These are phyloP conservation scores for Aspergillus sp. DNA, from an alignment of 2,329 filamentous ascomycete genomes.

Conservation along the genomic window DNA sequence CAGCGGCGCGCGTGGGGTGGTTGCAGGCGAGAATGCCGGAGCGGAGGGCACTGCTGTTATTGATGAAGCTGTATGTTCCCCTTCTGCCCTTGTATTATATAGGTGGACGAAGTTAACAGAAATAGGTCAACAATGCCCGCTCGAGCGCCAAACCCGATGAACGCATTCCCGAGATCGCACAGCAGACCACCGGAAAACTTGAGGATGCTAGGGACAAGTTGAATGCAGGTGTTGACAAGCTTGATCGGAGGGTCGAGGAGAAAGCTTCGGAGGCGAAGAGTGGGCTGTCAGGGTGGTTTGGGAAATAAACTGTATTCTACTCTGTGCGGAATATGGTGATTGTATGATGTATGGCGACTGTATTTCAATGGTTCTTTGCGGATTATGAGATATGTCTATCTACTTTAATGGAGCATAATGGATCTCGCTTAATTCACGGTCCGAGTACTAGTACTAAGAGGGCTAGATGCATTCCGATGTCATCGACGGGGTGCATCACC, in stretches of 20 bases:
- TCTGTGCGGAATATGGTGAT: not conserved
- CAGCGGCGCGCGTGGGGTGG: conserved; percentile 56
- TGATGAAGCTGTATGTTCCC: conserved; percentile 59
- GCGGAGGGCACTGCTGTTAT: conserved; percentile 58
- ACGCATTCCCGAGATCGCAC: conserved; percentile 53
- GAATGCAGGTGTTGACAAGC: conserved; percentile 59
- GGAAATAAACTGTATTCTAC: conserved; percentile 33
- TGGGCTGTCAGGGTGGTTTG: conserved; percentile 79
- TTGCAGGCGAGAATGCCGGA: conserved; percentile 57
- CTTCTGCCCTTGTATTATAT: not conserved
- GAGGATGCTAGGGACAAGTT: conserved; percentile 38
- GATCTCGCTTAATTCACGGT: not conserved
- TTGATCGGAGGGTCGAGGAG: conserved; percentile 75
- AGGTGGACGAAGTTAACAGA: not conserved
- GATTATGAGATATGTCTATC: not conserved
- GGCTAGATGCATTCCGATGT: not conserved
- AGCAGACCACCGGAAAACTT: conserved; percentile 53
- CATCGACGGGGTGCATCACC: not conserved
- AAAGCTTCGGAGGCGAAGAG: conserved; percentile 76
- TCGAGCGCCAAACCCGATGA: conserved; percentile 50
- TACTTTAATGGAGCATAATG: not conserved
- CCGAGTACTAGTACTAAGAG: too few relatives aligned
- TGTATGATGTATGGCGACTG: not conserved
- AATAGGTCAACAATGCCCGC: conserved; percentile 57
- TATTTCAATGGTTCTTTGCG: not conserved